Conservation (phyloP, 371 early-diverging fungal species). For the Mortierella sp. region DNA sequence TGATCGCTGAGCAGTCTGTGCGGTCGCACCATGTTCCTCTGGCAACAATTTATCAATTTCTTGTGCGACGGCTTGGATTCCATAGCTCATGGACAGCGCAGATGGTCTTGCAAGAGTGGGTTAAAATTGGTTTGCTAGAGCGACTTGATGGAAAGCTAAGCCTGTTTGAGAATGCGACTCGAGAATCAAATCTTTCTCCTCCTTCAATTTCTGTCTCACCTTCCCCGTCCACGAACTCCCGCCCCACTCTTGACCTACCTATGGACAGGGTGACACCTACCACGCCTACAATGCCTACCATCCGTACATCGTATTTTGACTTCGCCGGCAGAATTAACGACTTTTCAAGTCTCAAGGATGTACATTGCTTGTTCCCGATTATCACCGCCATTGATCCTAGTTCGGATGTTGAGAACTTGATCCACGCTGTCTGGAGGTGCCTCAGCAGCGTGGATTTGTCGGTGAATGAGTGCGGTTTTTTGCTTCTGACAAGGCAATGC, state of each 20-base stretch:
- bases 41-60: constrained; percentile 35
- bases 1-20: constrained; percentile 27
- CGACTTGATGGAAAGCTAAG: constrained; percentile 64
- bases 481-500: constrained; percentile 64
- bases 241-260: neutral
- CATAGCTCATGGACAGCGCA: constrained; percentile 39
- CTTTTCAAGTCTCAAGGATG: constrained; percentile 14
- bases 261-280: neutral
- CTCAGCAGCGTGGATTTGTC: constrained; percentile 65
- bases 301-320: constrained; percentile 39
- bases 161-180: constrained; percentile 52
- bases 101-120: constrained; percentile 66
- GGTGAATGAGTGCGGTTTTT: constrained; percentile 68
- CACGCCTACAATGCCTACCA: constrained; percentile 12
- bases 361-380: constrained; percentile 65
- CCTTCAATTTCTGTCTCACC: neutral
- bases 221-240: neutral
- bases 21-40: constrained; percentile 24
- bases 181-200: constrained; percentile 3
- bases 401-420: constrained; percentile 61
- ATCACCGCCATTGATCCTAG: constrained; percentile 68
- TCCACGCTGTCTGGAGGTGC: constrained; percentile 67
- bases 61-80: constrained; percentile 36
- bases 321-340: neutral
- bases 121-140: constrained; percentile 68